Evolutionary conservation across 2,329 filamentous ascomycete genomes (phyloP), one percentile per base, ranked within the genome.

Genomic region (Trichoderma sp.): DNA sequence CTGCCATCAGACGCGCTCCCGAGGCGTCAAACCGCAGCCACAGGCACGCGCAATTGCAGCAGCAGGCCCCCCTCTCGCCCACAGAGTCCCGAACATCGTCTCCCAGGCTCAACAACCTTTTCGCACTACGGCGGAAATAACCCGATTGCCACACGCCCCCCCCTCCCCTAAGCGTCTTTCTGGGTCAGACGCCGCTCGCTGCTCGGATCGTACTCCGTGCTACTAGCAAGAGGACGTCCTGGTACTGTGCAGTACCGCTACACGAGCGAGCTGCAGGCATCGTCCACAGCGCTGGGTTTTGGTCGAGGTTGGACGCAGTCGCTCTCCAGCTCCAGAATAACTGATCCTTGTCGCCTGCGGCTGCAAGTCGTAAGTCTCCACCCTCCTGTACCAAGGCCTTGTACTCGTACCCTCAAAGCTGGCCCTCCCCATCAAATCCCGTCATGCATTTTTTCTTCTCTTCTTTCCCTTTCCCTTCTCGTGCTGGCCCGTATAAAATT

Each of bases 81-180:
- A 65, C 55, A 56, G 26, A 58, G 28, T 44, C 28, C 43, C 54
- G 43, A 63, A 57, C 56, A 44, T 24, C 52, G 34, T 61, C 56
- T 34, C 14, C 41, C 41, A 52, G 19, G 48, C 48, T 26, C 48
- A 30, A n/a, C 30, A 34, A 30, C 48, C 30, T 15, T 26, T 24
- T 66, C 52, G 64, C 64, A 43, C 64, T 66, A 72, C 70, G 61
- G 72, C 71, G 71, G 72, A 75, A 75, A 76, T 72, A 74, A 70
- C 69, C 74, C 73, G 72, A 75, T 72, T 74, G 55, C 67, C 67
- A 68, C 67, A 68, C 68, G 24, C 70, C 70, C 65, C 71, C 66
- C 67, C 34, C 21, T 3, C 21, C 56, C 64, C 69, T 64, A 39
- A 39, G 34, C 34, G 67, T 67, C 62, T 24, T 24, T 55, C 61